Percentiles rank a stretch among this genome's conserved stretches.
These are phyloP conservation scores for Botrytis galanthina DNA, from an alignment of 2,329 filamentous ascomycete genomes.

Conservation along the genomic window DNA sequence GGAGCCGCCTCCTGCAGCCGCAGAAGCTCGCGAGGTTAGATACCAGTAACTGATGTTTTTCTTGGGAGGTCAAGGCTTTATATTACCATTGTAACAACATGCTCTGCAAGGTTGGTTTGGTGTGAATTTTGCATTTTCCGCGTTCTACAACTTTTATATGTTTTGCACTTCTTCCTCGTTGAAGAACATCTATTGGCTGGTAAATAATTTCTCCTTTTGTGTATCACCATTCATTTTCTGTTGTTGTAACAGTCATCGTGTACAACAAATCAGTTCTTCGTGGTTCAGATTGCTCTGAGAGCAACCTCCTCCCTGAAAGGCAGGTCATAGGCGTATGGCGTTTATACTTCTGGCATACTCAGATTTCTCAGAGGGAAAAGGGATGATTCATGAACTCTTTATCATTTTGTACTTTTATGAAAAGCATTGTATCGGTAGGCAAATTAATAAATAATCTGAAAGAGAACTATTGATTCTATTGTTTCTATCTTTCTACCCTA, in stretches of 20 bases:
- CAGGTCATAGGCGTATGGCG: conserved; percentile 7
- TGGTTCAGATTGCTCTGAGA: background rate
- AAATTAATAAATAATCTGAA: background rate
- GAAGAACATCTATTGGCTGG: conserved; percentile 10
- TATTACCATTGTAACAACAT: conserved; percentile 2
- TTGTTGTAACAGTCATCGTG: conserved; percentile 2
- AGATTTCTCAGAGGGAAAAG: background rate
- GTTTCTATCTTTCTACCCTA: background rate
- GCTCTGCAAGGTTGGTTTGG: conserved; percentile 14
- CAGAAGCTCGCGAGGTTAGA: conserved; percentile 29
- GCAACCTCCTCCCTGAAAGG: background rate
- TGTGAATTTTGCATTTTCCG: conserved; percentile 5
- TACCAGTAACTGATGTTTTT: conserved; percentile 28
- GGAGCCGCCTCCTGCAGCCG: conserved; percentile 31
- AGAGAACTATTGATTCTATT: background rate
- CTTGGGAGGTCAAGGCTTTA: background rate
- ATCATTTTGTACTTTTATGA: background rate
- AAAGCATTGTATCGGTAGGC: conserved; percentile 3
- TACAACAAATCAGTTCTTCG: background rate
- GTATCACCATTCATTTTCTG: background rate
- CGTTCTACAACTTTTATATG: background rate
- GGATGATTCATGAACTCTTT: conserved; percentile 2
- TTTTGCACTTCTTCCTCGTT: background rate
- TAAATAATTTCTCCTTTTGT: conserved; percentile 5
- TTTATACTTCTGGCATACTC: background rate